Conservation (phyloP, 352 stramenopile genomes). For the Phytophthora multivora region DNA sequence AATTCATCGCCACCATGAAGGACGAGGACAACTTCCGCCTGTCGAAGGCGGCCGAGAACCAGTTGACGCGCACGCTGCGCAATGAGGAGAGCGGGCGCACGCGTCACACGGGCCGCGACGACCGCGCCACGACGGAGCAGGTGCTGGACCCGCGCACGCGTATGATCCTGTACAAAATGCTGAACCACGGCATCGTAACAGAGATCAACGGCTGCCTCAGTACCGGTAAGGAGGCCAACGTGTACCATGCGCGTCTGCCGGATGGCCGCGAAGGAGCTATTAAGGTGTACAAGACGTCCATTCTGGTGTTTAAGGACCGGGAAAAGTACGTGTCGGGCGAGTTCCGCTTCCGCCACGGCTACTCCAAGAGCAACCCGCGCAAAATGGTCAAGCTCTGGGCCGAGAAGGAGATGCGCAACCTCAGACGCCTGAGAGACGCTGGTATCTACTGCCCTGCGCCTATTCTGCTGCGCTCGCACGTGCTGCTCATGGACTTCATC, state of each 20-base stretch:
- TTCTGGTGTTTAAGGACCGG: conserved; percentile 99
- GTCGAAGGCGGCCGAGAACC: conserved; percentile 82
- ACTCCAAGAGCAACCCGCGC: conserved; percentile 96
- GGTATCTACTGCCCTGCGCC: conserved; percentile 93
- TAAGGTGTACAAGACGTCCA: conserved; percentile 89
- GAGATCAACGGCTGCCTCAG: conserved; percentile 99
- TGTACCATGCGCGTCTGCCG: conserved; percentile 95
- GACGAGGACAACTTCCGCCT: conserved; percentile 71
- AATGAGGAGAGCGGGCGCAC: conserved; percentile 76
- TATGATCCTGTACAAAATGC: conserved; percentile 99
- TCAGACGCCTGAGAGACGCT: conserved; percentile 91
- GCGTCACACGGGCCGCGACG: conserved; percentile 95
- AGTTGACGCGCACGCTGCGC: conserved; percentile 75
- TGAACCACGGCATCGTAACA: conserved; percentile 95
- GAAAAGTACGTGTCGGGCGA: conserved; percentile 99
- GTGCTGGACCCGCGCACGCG: conserved; percentile 98
- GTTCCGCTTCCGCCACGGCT: conserved; percentile 97
- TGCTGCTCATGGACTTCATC: conserved; percentile 99
- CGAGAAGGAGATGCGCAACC: conserved; percentile 99
- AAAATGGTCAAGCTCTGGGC: conserved; percentile 99
- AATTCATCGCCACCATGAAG: conserved; percentile 36
- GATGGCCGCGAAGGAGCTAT: conserved; percentile 82
- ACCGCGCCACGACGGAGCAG: conserved; percentile 98
- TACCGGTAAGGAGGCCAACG: conserved; percentile 99
- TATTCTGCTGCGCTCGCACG: conserved; percentile 96